phyloP scores from a whole-genome alignment of 768 basidiomycete genomes.

The Lactarius deliciosus region DNA sequence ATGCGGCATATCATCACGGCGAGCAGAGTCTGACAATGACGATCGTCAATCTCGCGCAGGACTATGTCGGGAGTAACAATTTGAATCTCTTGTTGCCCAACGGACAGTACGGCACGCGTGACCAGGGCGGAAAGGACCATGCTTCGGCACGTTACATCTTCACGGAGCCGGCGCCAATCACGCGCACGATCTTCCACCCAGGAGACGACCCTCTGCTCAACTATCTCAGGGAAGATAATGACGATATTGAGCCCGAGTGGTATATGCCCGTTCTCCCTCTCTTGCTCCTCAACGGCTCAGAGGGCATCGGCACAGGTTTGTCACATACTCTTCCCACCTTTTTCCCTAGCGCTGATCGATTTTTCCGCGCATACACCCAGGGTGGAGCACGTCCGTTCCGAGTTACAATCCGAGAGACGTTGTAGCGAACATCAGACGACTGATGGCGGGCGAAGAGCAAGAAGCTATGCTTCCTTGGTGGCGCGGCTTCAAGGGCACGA shows the following conservation, averaged over 20 bases:
- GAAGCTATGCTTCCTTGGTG: constrained; percentile 95
- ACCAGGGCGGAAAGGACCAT: constrained; percentile 92
- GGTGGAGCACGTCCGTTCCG: constrained; percentile 94
- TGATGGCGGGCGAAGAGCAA: constrained; percentile 84
- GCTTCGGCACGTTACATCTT: constrained; percentile 96
- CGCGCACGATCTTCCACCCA: constrained; percentile 75
- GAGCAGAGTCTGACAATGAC: constrained; percentile 84
- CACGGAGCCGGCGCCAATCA: constrained; percentile 73
- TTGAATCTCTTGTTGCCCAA: constrained; percentile 82
- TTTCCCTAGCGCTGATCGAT: constrained; percentile 1
- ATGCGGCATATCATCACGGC: constrained; percentile 96
- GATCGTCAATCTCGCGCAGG: constrained; percentile 91
- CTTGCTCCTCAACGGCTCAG: constrained; percentile 89
- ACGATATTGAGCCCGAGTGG: constrained; percentile 87
- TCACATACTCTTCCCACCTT: constrained; percentile 8
- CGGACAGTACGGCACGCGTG: constrained; percentile 96
- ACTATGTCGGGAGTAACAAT: constrained; percentile 95
- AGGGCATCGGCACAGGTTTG: constrained; percentile 94
- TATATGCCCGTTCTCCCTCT: constrained; percentile 90
- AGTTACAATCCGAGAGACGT: constrained; percentile 92
- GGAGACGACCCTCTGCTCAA: constrained; percentile 85
- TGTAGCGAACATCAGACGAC: constrained; percentile 78
- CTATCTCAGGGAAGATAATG: constrained; percentile 82
- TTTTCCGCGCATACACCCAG: constrained; percentile 39
- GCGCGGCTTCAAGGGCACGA: constrained; percentile 89